These are phyloP conservation scores for Syncephalastrum racemosum DNA, from an alignment of 371 early-diverging fungal species.

Conservation along the genomic window DNA sequence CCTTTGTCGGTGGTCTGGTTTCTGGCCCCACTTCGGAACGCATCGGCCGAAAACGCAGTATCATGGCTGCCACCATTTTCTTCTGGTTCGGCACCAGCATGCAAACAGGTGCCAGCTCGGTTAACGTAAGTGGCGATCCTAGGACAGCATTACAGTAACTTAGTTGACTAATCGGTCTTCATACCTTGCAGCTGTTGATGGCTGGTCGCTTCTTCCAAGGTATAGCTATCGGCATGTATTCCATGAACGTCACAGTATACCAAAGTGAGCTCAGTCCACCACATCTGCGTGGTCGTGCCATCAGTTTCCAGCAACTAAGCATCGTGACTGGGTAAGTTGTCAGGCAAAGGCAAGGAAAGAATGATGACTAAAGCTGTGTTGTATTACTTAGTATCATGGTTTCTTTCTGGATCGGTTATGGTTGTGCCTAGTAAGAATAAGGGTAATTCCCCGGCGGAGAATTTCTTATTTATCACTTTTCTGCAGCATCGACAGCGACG, in stretches of 20 bases:
- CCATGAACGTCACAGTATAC: slow-evolving; percentile 37
- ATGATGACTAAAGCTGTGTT: neutral
- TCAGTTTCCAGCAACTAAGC: slow-evolving; percentile 22
- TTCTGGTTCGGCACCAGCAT: slow-evolving; percentile 34
- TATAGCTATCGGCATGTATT: slow-evolving; percentile 35
- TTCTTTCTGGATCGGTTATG: slow-evolving; percentile 49
- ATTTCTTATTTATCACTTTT: slow-evolving; percentile 65
- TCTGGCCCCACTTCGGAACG: slow-evolving; percentile 35
- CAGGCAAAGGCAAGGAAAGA: too few species aligned
- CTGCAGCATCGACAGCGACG: slow-evolving; percentile 33
- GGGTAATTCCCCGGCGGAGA: slow-evolving; percentile 67
- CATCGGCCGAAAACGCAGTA: slow-evolving; percentile 38
- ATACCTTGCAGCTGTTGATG: slow-evolving; percentile 26
- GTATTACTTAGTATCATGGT: slow-evolving; percentile 37
- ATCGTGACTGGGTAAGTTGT: slow-evolving; percentile 19
- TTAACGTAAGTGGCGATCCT: slow-evolving; percentile 7
- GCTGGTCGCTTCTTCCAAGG: slow-evolving; percentile 47
- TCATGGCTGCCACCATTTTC: slow-evolving; percentile 29
- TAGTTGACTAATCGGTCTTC: too few species aligned
- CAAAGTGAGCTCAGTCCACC: slow-evolving; percentile 36
- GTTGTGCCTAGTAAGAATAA: slow-evolving; percentile 38
- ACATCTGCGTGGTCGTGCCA: slow-evolving; percentile 20
- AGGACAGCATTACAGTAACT: too few species aligned
- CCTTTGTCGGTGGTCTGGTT: slow-evolving; percentile 36
- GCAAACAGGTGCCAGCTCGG: slow-evolving; percentile 24